Evolutionary conservation across 257 asterid genomes (phyloP).

Genomic region (Misopates orontium): DNA sequence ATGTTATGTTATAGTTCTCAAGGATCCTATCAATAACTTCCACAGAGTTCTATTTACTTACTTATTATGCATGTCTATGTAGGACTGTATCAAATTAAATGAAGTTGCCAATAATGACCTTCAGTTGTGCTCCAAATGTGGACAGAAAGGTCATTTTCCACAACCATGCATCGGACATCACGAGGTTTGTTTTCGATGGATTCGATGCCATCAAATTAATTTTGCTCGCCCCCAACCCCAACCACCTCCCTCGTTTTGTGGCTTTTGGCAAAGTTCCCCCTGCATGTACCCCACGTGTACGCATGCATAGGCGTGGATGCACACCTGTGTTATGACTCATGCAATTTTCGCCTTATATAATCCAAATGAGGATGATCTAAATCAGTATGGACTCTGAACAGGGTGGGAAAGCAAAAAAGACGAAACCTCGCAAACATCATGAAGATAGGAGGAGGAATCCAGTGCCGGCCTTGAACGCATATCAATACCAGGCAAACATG

Average conservation of each 20-base stretch:
- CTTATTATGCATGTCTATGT: conserved; percentile 15
- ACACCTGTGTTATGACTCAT: neutral
- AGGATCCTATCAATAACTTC: neutral
- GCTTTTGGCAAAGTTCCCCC: neutral
- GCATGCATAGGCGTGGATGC: neutral
- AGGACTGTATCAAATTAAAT: conserved; percentile 33
- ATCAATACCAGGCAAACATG: neutral
- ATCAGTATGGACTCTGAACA: conserved; percentile 14
- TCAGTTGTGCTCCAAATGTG: conserved; percentile 31
- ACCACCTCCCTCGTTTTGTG: neutral
- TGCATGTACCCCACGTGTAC: neutral
- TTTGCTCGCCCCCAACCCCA: neutral
- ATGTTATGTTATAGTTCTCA: too few species aligned
- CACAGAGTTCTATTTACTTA: conserved; percentile 1
- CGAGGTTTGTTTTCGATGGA: conserved; percentile 8
- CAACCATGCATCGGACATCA: conserved; percentile 12
- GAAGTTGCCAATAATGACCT: neutral
- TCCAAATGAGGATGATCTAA: neutral
- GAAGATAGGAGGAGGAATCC: neutral
- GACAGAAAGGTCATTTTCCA: conserved; percentile 13
- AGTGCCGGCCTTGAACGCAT: neutral
- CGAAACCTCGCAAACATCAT: conserved; percentile 16
- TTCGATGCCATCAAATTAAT: neutral
- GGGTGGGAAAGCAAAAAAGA: conserved; percentile 24
- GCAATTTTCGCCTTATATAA: neutral